Evolutionary conservation across 2,329 filamentous ascomycete genomes (phyloP).

Genomic region (Aspergillus jensenii): DNA sequence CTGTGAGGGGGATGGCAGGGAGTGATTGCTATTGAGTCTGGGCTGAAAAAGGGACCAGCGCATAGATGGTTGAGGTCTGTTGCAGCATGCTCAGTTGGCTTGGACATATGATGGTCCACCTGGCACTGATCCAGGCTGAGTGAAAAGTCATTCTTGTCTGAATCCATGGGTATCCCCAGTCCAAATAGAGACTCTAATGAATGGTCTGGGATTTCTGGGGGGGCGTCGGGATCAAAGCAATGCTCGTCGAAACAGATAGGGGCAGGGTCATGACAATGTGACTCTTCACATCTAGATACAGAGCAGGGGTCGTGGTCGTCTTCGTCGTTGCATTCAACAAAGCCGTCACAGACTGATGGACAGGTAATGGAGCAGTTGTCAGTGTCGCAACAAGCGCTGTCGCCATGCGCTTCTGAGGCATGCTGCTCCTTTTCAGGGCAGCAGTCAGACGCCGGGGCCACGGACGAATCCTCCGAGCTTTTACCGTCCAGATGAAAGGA

Average conservation of each 20-base stretch:
- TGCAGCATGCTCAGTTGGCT: conserved; percentile 19
- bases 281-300: conserved; percentile 30
- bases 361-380: conserved; percentile 40
- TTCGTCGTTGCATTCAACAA: conserved; percentile 39
- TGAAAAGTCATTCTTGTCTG: conserved; percentile 30
- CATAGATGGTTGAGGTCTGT: conserved; percentile 16
- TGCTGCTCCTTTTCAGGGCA: conserved; percentile 31
- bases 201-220: conserved; percentile 24
- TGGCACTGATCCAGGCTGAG: conserved; percentile 19
- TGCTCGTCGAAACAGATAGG: conserved; percentile 41
- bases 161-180: conserved; percentile 28
- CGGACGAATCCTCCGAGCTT: conserved; percentile 23
- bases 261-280: conserved; percentile 29
- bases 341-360: conserved; percentile 42
- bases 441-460: conserved; percentile 24
- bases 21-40: conserved; percentile 22
- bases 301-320: conserved; percentile 35
- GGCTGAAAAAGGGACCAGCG: conserved; percentile 17
- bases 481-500: conserved; percentile 36
- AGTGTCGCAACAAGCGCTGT: conserved; percentile 40
- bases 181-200: conserved; percentile 34
- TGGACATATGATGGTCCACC: conserved; percentile 22
- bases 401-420: conserved; percentile 24
- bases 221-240: conserved; percentile 27
- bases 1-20: conserved; percentile 26